A percentile compares a stretch with the other conserved stretches of the same genome.
Conservation (phyloP, 2,329 filamentous ascomycete genomes). For the Zymoseptoria passerinii region DNA sequence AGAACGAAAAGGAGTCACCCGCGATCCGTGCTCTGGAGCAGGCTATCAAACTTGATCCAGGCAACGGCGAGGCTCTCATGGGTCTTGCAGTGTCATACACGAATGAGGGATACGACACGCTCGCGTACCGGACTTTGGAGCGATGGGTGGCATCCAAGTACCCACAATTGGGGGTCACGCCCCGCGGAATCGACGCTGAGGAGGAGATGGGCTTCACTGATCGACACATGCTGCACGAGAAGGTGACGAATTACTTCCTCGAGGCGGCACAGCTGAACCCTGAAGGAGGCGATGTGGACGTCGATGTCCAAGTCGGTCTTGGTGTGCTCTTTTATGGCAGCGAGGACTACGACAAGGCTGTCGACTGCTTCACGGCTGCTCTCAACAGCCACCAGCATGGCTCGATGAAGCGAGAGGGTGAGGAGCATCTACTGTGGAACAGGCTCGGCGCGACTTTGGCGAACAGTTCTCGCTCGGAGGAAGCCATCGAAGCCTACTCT, state of each 20-base stretch:
- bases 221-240: constrained; percentile 78
- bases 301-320: constrained; percentile 92
- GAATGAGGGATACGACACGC: constrained; percentile 96
- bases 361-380: constrained; percentile 94
- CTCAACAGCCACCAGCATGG: constrained; percentile 79
- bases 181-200: constrained; percentile 54
- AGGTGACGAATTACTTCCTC: constrained; percentile 86
- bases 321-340: constrained; percentile 96
- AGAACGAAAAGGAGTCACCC: constrained; percentile 96
- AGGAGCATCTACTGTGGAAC: constrained; percentile 95
- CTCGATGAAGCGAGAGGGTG: constrained; percentile 70
- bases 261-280: constrained; percentile 85
- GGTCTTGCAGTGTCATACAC: constrained; percentile 93
- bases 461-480: constrained; percentile 86
- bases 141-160: constrained; percentile 97
- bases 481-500: constrained; percentile 94
- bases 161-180: constrained; percentile 66
- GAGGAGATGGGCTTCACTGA: constrained; percentile 86
- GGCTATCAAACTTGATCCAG: constrained; percentile 77
- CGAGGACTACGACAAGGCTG: constrained; percentile 96
- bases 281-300: constrained; percentile 91
- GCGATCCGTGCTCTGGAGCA: constrained; percentile 91
- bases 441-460: constrained; percentile 89
- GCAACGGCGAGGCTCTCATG: constrained; percentile 86
- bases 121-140: constrained; percentile 90